These are phyloP conservation scores for Turritis glabra DNA, from an alignment of 345 rosid genomes.

Conservation along the genomic window DNA sequence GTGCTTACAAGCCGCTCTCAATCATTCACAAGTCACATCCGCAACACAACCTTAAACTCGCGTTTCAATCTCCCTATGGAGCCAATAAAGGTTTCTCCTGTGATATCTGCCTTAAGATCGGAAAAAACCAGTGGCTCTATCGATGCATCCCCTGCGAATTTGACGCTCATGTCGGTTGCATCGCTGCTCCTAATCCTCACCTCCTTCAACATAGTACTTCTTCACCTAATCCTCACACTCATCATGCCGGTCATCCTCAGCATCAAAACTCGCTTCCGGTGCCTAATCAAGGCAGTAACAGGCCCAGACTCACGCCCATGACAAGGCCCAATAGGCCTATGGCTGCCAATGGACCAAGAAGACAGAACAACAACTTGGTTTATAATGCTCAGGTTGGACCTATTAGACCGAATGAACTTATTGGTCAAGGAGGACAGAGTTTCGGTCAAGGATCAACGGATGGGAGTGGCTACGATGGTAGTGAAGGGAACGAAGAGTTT, in stretches of 20 bases:
- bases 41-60: slow-evolving; percentile 46
- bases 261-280: slow-evolving; percentile 15
- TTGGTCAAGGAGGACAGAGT: neutral
- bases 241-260: neutral
- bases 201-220: slow-evolving; percentile 36
- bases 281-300: slow-evolving; percentile 1
- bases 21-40: slow-evolving; percentile 44
- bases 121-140: slow-evolving; percentile 62
- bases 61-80: slow-evolving; percentile 53
- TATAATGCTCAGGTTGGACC: neutral
- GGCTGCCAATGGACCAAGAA: neutral
- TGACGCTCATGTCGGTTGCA: slow-evolving; percentile 60
- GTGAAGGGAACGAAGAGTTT: slow-evolving; percentile 7
- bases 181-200: slow-evolving; percentile 13
- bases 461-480: slow-evolving; percentile 19
- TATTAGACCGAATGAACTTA: neutral
- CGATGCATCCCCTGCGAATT: slow-evolving; percentile 55
- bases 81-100: slow-evolving; percentile 53
- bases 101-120: slow-evolving; percentile 49
- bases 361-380: slow-evolving; percentile 21
- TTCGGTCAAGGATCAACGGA: slow-evolving; percentile 24
- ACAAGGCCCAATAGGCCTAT: neutral
- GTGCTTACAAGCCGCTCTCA: slow-evolving; percentile 54
- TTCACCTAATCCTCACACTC: slow-evolving; percentile 24
- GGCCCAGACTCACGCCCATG: slow-evolving; percentile 18